These are phyloP conservation scores for Tetrapisispora fleetii DNA, from an alignment of 805 yeast genomes.

Conservation along the genomic window DNA sequence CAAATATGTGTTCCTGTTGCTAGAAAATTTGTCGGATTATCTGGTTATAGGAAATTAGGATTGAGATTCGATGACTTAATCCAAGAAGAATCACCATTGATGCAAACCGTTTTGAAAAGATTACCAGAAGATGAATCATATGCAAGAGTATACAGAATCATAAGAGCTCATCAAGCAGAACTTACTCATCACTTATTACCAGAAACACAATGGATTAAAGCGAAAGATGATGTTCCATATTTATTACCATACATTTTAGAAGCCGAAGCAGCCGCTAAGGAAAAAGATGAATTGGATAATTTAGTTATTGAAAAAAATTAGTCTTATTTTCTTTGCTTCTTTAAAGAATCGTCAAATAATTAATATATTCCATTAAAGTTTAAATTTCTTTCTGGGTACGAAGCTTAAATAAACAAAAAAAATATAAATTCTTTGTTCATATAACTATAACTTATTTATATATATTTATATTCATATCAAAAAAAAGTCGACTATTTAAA, in stretches of 20 bases:
- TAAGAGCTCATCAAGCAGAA: conserved; percentile 85
- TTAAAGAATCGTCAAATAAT: neutral
- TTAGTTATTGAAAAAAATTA: conserved; percentile 31
- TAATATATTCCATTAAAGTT: neutral
- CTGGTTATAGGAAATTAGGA: conserved; percentile 95
- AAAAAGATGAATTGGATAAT: conserved; percentile 83
- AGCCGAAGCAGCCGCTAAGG: conserved; percentile 86
- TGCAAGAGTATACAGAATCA: conserved; percentile 84
- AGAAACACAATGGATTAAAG: conserved; percentile 60
- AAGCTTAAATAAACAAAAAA: too few relatives aligned
- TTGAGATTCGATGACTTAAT: conserved; percentile 82
- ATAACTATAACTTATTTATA: neutral
- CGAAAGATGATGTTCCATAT: conserved; percentile 75
- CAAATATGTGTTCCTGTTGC: conserved; percentile 74
- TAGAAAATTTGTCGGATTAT: conserved; percentile 54
- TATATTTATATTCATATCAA: neutral
- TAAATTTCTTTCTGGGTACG: neutral
- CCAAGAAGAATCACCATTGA: conserved; percentile 75
- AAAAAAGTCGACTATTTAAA: too few relatives aligned
- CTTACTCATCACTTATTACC: conserved; percentile 82
- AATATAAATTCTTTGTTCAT: too few relatives aligned
- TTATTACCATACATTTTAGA: conserved; percentile 83
- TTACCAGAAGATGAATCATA: conserved; percentile 75
- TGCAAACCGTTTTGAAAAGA: conserved; percentile 83
- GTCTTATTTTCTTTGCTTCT: neutral